Evolutionary conservation across 1,139 yeast species (phyloP), one percentile per base, ranked within the genome.

Genomic region (Hansenula lynferdii): DNA sequence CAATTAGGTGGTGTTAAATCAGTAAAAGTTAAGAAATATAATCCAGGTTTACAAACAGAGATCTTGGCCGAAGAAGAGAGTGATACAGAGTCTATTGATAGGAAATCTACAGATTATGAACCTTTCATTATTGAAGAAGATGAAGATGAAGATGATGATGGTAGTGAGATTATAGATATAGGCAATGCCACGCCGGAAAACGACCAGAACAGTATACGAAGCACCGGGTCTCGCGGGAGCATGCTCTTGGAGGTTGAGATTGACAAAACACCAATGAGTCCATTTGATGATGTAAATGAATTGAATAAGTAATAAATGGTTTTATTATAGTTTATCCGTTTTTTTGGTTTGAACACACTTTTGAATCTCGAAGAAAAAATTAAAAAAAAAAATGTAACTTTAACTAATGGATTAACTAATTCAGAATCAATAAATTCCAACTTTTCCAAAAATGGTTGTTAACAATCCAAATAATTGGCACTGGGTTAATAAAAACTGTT

Each of bases 401-500:
- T 14, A 21, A 14, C n/a, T n/a, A n/a, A n/a, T n/a, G n/a, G n/a
- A n/a, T n/a, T n/a, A n/a, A n/a, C n/a, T n/a, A n/a, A n/a, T n/a
- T n/a, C n/a, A n/a, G n/a, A n/a, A n/a, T n/a, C n/a, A n/a, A n/a
- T n/a, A n/a, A n/a, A n/a, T n/a, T n/a, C n/a, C 27, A 16, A 26
- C 11, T 5, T 24, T 15, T 24, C 7, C 10, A 4, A 45, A 26
- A 25, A 81, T 82, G 90, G 85, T 80, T 39, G 89, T 83, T 33
- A 83, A 82, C 59, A 84, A 84, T 66, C 94, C 94, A 34, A 83
- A 84, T 62, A 84, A 84, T 75, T 84, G 92, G 94, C 92, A 84
- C 66, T 84, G 94, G 92, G 80, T 84, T 31, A 87, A 83, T 55
- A 82, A 77, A 56, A 82, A 83, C 65, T 82, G 90, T 51, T 69